Evolutionary conservation across 768 basidiomycete species (phyloP), one percentile per base, ranked within the genome.

Genomic region (Lyophyllum semitale): DNA sequence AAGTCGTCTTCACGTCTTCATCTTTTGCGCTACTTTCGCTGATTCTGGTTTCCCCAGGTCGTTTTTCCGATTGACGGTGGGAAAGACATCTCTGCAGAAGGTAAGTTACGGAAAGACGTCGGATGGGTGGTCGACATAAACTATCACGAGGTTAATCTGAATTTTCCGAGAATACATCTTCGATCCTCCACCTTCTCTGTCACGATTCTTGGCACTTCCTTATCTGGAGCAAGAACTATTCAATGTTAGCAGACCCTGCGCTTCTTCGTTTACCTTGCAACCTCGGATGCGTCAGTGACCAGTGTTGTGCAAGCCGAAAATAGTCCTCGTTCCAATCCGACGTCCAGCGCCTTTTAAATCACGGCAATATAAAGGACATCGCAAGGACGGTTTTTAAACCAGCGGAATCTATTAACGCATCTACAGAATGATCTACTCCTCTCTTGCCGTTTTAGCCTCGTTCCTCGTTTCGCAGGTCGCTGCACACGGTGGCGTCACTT

Each of bases 401-500:
- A 4, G 6, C n/a, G 7, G 30, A 30, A 30, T 44, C 33, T 9
- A 12, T 35, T 26, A 25, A n/a, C 37, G 29, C n/a, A 8, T 40
- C 22, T 33, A 20, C 15, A 44, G 37, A 44, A 58, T 58, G 57
- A 44, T 53, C 23, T 49, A 55, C 32, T 37, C 60, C 20, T 64
- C 68, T 18, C 59, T 71, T 35, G 60, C 64, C 51, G 58, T 69
- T 46, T 46, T 71, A 29, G 62, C 61, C 27, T 67, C 69, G 48
- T 62, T 69, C 57, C 53, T 71, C 53, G 63, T 71, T 22, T 58
- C 65, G 23, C 66, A 69, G 60, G 71, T 55, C 25, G 62, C 64
- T 53, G 72, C 72, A n/a, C 72, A 74, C 57, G 72, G 72, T 53
- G 71, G 73, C 61, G 73, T 74, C 30, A 70, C 67, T 48, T 70